Percentiles rank a stretch among this genome's conserved stretches.
Evolutionary conservation across 148 eudicot species (phyloP).

Genomic region (Agrostemma githago): DNA sequence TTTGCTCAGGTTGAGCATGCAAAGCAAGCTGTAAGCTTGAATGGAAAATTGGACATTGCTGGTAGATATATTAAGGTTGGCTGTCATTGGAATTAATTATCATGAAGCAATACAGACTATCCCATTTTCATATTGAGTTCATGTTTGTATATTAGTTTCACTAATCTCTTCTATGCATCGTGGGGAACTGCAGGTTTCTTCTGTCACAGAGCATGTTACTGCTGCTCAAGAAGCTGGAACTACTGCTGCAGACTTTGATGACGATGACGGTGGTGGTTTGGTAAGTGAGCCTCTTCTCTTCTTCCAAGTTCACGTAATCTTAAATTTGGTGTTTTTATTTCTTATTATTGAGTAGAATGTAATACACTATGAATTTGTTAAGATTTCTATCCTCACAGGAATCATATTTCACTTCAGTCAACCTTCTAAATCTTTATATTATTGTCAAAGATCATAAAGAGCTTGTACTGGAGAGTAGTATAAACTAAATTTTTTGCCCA

Average conservation of each 20-base stretch:
- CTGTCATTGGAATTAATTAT: neutral
- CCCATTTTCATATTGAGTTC: neutral
- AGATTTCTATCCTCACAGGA: too few relatives aligned
- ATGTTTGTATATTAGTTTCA: neutral
- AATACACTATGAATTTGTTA: too few relatives aligned
- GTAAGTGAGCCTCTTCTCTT: constrained; percentile 41
- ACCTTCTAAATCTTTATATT: neutral
- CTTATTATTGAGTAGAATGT: too few relatives aligned
- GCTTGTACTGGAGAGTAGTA: neutral
- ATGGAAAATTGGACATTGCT: constrained; percentile 90
- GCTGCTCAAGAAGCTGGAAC: constrained; percentile 73
- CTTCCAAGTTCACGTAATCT: neutral
- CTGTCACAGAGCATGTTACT: constrained; percentile 78
- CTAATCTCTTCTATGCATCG: neutral
- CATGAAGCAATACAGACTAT: neutral
- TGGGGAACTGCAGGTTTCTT: constrained; percentile 54
- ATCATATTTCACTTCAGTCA: neutral
- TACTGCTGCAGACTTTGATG: constrained; percentile 88
- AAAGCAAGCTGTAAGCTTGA: constrained; percentile 82
- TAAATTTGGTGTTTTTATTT: neutral
- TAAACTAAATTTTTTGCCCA: neutral
- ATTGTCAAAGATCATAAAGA: neutral
- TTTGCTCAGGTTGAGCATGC: constrained; percentile 88
- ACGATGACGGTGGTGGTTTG: constrained; percentile 98
- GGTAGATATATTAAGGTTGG: constrained; percentile 87